phyloP scores from a whole-genome alignment of 306 rosid genomes.

The Abrus precatorius region DNA sequence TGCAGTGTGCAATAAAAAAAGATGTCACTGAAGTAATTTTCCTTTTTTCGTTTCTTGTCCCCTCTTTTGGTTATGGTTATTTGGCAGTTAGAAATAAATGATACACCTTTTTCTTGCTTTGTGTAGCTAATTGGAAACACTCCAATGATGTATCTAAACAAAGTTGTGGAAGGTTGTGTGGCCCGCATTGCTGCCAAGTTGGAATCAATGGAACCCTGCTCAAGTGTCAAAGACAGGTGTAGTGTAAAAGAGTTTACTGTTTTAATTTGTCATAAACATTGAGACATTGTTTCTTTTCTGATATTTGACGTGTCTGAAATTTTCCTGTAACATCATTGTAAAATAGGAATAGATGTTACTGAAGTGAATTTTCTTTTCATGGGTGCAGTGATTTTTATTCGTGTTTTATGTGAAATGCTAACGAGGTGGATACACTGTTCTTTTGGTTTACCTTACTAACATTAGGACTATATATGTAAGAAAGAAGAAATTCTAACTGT shows the following conservation, averaged over 20 bases:
- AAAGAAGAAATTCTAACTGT: background rate
- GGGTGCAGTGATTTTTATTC: background rate
- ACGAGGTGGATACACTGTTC: background rate
- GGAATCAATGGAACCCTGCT: slow-evolving; percentile 83
- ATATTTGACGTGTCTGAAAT: no score
- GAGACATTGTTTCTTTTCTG: slow-evolving; percentile 18
- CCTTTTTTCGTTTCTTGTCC: background rate
- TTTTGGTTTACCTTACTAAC: background rate
- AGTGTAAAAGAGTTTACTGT: slow-evolving; percentile 35
- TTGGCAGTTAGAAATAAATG: slow-evolving; percentile 13
- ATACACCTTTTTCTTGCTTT: slow-evolving; percentile 15
- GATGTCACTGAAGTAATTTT: slow-evolving; percentile 74
- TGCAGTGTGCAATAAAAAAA: slow-evolving; percentile 69
- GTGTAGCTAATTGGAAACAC: slow-evolving; percentile 84
- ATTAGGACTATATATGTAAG: background rate
- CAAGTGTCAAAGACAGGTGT: slow-evolving; percentile 85
- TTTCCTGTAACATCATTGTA: no score
- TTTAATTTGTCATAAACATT: background rate
- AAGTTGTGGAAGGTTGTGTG: slow-evolving; percentile 77
- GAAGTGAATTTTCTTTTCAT: slow-evolving; percentile 20
- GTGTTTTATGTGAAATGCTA: slow-evolving; percentile 11
- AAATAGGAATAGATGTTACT: no score
- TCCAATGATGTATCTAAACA: slow-evolving; percentile 81
- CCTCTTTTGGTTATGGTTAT: background rate
- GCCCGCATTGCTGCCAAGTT: slow-evolving; percentile 90